Evolutionary conservation across 768 basidiomycete genomes (phyloP), one percentile per base, ranked within the genome.

Genomic region (Hypsizygus marmoreus): DNA sequence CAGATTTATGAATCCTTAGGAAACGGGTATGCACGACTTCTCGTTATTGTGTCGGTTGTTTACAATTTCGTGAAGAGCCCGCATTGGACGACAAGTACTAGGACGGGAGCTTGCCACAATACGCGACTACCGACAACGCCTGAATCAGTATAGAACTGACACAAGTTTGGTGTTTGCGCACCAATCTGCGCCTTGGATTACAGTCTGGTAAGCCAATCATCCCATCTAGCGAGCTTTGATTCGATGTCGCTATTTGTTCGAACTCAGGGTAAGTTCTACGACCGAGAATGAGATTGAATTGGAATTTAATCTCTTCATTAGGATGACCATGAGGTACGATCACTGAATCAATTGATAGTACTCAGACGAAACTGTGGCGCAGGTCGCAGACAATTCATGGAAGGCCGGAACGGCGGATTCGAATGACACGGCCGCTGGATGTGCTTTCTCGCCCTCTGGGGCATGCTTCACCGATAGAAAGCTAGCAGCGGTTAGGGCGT

Each of bases 391-490:
- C 58, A 73, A 82, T 47, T 57, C 74, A 0, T 82, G 80, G 80
- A 79, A 79, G 53, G 72, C 75, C 2, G 79, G 79, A 9, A 74
- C 76, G 2, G 73, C 79, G 13, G 66, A 81, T 53, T 76, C 75
- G 4, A 82, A 81, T 50, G 78, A 82, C 58, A 76, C 76, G 1
- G 44, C 69, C 6, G 54, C 59, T 2, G 80, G 81, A 31, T 80
- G 76, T 51, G 53, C 65, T 13, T 79, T 77, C 57, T 79, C 78
- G 2, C 59, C 75, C 2, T 77, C 77, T 1, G 77, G 74, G 2
- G 77, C 77, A 10, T 79, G 78, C 54, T 82, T 81, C 63, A 78
- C 78, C 4, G 77, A 82, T 56, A 65, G 81, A 25, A 82, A 82
- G 59, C 59, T 80, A 2, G 79, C 80, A 33, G 81, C 77, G 6